Evolutionary conservation across 768 basidiomycete species (phyloP).

Genomic region (Tephrocybe sp.): DNA sequence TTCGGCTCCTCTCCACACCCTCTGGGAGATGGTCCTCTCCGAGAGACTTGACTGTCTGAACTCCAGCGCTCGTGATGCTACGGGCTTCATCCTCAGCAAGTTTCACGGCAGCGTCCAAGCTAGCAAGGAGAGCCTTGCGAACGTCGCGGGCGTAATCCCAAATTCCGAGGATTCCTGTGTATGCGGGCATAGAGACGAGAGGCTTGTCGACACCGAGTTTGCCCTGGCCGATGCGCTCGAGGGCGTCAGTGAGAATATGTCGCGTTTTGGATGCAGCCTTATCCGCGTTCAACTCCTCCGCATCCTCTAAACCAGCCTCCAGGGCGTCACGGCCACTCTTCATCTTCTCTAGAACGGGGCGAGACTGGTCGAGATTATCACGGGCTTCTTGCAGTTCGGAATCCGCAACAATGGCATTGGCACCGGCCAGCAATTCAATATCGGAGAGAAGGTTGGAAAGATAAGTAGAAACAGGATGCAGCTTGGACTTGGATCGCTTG

Average conservation of each 20-base stretch:
- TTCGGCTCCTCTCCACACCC: slow-evolving; percentile 74
- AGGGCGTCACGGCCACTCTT: slow-evolving; percentile 66
- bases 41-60: slow-evolving; percentile 62
- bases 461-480: slow-evolving; percentile 90
- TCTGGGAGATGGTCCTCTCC: slow-evolving; percentile 77
- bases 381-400: slow-evolving; percentile 71
- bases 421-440: slow-evolving; percentile 79
- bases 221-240: slow-evolving; percentile 77
- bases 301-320: slow-evolving; percentile 72
- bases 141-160: slow-evolving; percentile 89
- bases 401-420: slow-evolving; percentile 86
- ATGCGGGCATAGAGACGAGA: slow-evolving; percentile 60
- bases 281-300: slow-evolving; percentile 75
- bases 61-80: slow-evolving; percentile 56
- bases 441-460: slow-evolving; percentile 87
- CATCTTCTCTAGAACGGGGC: slow-evolving; percentile 90
- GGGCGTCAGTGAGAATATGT: slow-evolving; percentile 57
- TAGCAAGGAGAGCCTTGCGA: slow-evolving; percentile 68
- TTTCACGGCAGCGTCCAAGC: slow-evolving; percentile 76
- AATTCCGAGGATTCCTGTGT: slow-evolving; percentile 77
- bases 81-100: slow-evolving; percentile 85
- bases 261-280: slow-evolving; percentile 52
- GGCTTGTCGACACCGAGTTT: slow-evolving; percentile 56
- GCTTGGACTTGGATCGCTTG: slow-evolving; percentile 95
- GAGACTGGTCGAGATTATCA: slow-evolving; percentile 61